phyloP scores from a whole-genome alignment of 495 filamentous ascomycete genomes.

The Penicillium malachiteum region DNA sequence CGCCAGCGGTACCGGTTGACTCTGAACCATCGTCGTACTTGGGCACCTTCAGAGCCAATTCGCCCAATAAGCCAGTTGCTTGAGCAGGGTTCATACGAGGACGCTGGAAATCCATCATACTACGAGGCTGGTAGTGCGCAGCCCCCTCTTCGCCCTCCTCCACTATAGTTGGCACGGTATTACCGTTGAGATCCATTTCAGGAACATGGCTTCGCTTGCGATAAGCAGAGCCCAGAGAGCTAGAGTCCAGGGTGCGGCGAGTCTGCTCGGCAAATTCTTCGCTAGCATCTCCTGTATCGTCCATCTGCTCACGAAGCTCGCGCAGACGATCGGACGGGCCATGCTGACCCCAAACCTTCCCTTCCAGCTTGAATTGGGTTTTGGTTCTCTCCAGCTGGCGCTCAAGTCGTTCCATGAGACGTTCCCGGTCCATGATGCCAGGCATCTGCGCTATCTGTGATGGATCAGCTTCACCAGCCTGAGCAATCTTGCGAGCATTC shows the following conservation, averaged over 20 bases:
- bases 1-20: slow-evolving; percentile 62
- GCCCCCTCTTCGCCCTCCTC: slow-evolving; percentile 49
- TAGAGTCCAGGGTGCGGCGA: slow-evolving; percentile 48
- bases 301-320: slow-evolving; percentile 93
- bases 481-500: slow-evolving; percentile 65
- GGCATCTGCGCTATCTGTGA: slow-evolving; percentile 78
- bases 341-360: slow-evolving; percentile 85
- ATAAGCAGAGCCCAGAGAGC: slow-evolving; percentile 65
- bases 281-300: slow-evolving; percentile 54
- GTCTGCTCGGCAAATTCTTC: slow-evolving; percentile 53
- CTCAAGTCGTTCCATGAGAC: slow-evolving; percentile 86
- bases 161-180: slow-evolving; percentile 31
- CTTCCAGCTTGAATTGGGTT: slow-evolving; percentile 96
- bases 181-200: slow-evolving; percentile 41
- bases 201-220: slow-evolving; percentile 58
- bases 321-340: slow-evolving; percentile 89
- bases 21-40: slow-evolving; percentile 63
- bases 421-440: slow-evolving; percentile 89
- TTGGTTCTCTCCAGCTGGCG: slow-evolving; percentile 95
- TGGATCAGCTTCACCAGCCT: slow-evolving; percentile 56
- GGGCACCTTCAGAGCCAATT: slow-evolving; percentile 77
- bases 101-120: slow-evolving; percentile 64
- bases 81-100: slow-evolving; percentile 74
- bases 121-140: slow-evolving; percentile 64
- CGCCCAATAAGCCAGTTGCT: slow-evolving; percentile 71